phyloP scores from a whole-genome alignment of 1,284 basidiomycete species.

The Phellinidium pouzarii region DNA sequence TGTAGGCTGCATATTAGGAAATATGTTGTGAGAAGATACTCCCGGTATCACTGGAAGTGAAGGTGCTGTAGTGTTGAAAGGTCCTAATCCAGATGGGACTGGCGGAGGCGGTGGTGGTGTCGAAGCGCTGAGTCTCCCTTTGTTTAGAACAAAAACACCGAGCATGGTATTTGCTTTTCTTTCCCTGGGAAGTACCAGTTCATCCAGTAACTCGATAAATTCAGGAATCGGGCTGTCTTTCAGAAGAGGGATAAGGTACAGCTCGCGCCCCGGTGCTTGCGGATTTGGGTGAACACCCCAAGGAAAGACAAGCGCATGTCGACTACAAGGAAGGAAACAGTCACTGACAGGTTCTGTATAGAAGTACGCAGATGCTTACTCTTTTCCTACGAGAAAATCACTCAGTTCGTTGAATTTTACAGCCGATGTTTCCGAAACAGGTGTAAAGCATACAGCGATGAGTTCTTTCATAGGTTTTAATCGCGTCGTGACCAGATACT shows the following conservation, averaged over 20 bases:
- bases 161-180: constrained; percentile 64
- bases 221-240: constrained; percentile 71
- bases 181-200: constrained; percentile 60
- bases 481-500: constrained; percentile 71
- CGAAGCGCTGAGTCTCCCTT: constrained; percentile 55
- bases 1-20: background rate
- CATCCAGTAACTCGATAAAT: constrained; percentile 79
- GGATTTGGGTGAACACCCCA: constrained; percentile 73
- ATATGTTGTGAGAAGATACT: background rate
- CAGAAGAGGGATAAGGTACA: constrained; percentile 81
- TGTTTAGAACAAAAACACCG: constrained; percentile 77
- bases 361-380: constrained; percentile 43
- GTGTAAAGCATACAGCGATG: constrained; percentile 65
- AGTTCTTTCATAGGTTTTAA: constrained; percentile 76
- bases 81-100: constrained; percentile 24
- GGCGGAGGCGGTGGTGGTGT: constrained; percentile 24
- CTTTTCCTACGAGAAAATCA: constrained; percentile 66
- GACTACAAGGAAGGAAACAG: constrained; percentile 31
- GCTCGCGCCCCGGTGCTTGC: constrained; percentile 71
- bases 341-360: constrained; percentile 27
- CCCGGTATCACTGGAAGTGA: constrained; percentile 15
- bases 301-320: constrained; percentile 81
- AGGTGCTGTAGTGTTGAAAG: no score
- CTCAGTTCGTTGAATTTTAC: constrained; percentile 55
- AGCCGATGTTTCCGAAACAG: constrained; percentile 38